These are phyloP conservation scores for Myriosclerotinia duriaeana DNA, from an alignment of 2,329 filamentous ascomycete genomes.

Conservation along the genomic window DNA sequence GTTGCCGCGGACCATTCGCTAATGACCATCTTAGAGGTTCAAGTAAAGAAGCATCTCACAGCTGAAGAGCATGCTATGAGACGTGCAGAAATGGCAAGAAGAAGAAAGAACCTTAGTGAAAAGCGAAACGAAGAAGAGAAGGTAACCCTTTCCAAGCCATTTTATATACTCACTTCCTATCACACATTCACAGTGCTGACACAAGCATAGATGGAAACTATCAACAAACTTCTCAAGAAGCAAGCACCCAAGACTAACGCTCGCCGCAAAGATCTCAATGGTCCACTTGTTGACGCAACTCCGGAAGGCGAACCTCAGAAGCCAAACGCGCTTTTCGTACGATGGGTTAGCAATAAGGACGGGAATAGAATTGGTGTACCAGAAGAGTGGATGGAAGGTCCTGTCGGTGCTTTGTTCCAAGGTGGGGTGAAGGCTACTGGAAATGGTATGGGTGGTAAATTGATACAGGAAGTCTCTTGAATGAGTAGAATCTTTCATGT, in stretches of 20 bases:
- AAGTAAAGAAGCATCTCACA: conserved; percentile 70
- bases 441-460: conserved; percentile 35
- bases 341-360: conserved; percentile 68
- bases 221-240: conserved; percentile 86
- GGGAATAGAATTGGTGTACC: conserved; percentile 65
- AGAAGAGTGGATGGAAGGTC: conserved; percentile 64
- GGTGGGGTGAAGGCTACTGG: conserved; percentile 32
- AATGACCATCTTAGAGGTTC: conserved; percentile 52
- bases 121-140: conserved; percentile 79
- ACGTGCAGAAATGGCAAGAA: conserved; percentile 70
- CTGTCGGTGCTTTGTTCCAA: conserved; percentile 60
- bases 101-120: conserved; percentile 71
- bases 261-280: conserved; percentile 43
- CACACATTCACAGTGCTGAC: neutral
- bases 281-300: conserved; percentile 47
- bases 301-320: conserved; percentile 50
- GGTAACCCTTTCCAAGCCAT: conserved; percentile 43
- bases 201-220: conserved; percentile 71
- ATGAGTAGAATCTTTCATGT: neutral
- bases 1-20: conserved; percentile 20
- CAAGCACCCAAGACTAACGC: conserved; percentile 73
- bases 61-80: conserved; percentile 73
- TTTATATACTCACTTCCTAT: neutral
- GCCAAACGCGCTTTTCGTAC: conserved; percentile 61
- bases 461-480: conserved; percentile 41